phyloP scores from a whole-genome alignment of 495 filamentous ascomycete species.

The Podospora appendiculata region DNA sequence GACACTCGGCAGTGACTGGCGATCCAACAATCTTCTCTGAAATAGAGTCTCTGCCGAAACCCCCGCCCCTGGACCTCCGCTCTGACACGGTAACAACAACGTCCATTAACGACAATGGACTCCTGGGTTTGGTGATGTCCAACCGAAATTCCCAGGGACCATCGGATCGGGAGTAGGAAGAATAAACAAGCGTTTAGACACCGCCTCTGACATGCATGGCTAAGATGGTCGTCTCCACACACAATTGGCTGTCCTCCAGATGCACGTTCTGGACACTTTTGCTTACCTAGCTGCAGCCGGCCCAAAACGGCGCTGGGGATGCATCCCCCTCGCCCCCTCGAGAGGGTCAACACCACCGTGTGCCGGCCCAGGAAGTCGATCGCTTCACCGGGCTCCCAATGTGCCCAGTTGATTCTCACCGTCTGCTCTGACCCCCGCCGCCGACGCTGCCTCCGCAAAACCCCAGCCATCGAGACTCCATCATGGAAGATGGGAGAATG shows the following conservation, averaged over 20 bases:
- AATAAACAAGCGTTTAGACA: conserved; percentile 1
- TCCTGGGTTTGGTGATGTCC: background rate
- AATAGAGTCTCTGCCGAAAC: background rate
- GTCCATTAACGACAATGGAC: too few species aligned
- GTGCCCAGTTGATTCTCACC: too few species aligned
- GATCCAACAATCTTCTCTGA: conserved; percentile 8
- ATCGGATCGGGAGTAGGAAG: conserved; percentile 1
- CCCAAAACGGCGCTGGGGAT: conserved; percentile 16
- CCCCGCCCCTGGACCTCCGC: background rate
- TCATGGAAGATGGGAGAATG: conserved; percentile 6
- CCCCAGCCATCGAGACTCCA: background rate
- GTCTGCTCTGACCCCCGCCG: background rate
- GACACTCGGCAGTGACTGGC: background rate
- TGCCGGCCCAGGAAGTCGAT: too few species aligned
- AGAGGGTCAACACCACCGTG: too few species aligned
- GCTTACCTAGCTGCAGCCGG: conserved; percentile 21
- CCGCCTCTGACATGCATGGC: conserved; percentile 10
- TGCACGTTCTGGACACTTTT: conserved; percentile 15
- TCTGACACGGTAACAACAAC: background rate
- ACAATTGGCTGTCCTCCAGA: conserved; percentile 13
- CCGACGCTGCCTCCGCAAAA: conserved; percentile 1
- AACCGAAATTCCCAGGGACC: conserved; percentile 8
- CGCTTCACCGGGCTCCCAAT: too few species aligned
- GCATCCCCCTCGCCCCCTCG: conserved; percentile 8
- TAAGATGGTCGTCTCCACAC: conserved; percentile 9